Evolutionary conservation across 2,329 filamentous ascomycete species (phyloP).

Genomic region (Penicillium oxalicum): DNA sequence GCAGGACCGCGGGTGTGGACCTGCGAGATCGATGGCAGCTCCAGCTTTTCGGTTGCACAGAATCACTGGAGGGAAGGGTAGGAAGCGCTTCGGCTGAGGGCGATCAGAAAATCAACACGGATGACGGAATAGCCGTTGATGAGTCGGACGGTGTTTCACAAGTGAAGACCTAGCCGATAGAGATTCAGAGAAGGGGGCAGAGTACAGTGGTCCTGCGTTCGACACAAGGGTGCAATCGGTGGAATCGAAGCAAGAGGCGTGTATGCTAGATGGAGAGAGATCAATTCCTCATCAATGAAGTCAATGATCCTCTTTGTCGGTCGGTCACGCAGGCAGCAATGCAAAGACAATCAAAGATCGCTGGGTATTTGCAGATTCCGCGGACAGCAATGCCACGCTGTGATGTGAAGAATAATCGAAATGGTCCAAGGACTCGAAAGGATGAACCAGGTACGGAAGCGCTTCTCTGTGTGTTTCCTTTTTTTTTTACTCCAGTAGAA

Average conservation of each 20-base stretch:
- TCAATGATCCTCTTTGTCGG: too few relatives aligned
- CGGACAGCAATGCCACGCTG: too few relatives aligned
- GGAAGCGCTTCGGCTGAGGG: not conserved
- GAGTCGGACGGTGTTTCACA: conserved; percentile 19
- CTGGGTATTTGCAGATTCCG: not conserved
- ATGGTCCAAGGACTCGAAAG: too few relatives aligned
- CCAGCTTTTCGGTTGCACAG: conserved; percentile 76
- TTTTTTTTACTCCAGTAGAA: too few relatives aligned
- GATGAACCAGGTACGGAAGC: not conserved
- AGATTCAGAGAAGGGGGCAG: conserved; percentile 1
- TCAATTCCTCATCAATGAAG: too few relatives aligned
- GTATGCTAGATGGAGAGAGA: too few relatives aligned
- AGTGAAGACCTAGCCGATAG: conserved; percentile 1
- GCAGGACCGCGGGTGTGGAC: conserved; percentile 71
- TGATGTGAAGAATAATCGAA: not conserved
- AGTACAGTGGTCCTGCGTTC: conserved; percentile 10
- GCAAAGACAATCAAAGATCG: not conserved
- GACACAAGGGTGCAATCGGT: not conserved
- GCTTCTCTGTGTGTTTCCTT: too few relatives aligned
- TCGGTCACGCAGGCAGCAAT: not conserved
- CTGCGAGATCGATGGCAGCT: conserved; percentile 81
- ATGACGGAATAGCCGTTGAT: conserved; percentile 8
- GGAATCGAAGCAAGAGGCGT: too few relatives aligned
- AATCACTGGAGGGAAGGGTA: conserved; percentile 20
- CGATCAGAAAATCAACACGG: conserved; percentile 1